A percentile compares a stretch with the other conserved stretches of the same genome.
phyloP scores from a whole-genome alignment of 1,284 basidiomycete genomes.

The Butyriboletus pseudospeciosus region DNA sequence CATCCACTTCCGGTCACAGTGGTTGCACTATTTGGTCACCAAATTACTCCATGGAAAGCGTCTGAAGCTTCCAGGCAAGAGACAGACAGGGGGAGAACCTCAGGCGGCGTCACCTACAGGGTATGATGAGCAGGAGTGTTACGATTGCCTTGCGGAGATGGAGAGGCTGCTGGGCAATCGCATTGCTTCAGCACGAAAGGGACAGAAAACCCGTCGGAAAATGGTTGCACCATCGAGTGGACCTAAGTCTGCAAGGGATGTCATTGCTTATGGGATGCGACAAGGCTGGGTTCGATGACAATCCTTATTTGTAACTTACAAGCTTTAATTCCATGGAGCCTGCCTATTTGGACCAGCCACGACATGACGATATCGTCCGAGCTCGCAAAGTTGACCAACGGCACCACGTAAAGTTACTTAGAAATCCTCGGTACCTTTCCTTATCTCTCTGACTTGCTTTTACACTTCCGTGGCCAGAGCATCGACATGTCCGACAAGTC shows the following conservation, averaged over 20 bases:
- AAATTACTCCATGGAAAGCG: conserved; percentile 71
- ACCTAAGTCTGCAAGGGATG: conserved; percentile 28
- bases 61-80: conserved; percentile 48
- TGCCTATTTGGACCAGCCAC: conserved; percentile 11
- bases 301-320: background rate
- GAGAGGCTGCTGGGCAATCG: conserved; percentile 28
- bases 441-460: conserved; percentile 6
- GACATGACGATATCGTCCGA: background rate
- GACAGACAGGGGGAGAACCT: conserved; percentile 9
- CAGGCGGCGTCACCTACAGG: conserved; percentile 9
- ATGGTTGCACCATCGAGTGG: conserved; percentile 14
- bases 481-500: conserved; percentile 30
- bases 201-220: conserved; percentile 26
- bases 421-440: conserved; percentile 6
- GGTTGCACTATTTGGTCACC: conserved; percentile 73
- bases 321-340: background rate
- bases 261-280: conserved; percentile 25
- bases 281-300: conserved; percentile 28
- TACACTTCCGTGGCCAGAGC: background rate
- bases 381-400: background rate
- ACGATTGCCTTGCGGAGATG: conserved; percentile 32
- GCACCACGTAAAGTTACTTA: background rate
- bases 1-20: conserved; percentile 42
- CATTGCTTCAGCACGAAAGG: conserved; percentile 14
- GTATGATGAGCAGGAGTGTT: conserved; percentile 32